phyloP scores from a whole-genome alignment of 441 rosid species.

The Mallotus repandus region DNA sequence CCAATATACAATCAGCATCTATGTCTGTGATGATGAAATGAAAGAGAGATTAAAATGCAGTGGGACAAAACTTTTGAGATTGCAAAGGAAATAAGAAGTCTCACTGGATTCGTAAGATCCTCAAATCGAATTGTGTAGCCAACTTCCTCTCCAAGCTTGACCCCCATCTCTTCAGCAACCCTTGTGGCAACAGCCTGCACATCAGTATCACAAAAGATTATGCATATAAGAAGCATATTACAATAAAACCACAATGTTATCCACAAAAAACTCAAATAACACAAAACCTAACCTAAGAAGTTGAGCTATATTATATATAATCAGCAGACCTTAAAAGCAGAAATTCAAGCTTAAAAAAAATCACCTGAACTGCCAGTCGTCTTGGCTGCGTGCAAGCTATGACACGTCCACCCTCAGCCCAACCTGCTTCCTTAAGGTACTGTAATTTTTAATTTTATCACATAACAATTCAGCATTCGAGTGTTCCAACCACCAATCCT shows the following conservation, averaged over 20 bases:
- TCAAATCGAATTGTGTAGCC: constrained; percentile 94
- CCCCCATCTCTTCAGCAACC: constrained; percentile 97
- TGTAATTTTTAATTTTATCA: constrained; percentile 35
- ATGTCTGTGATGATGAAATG: constrained; percentile 5
- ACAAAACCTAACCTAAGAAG: not conserved
- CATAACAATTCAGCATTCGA: constrained; percentile 1
- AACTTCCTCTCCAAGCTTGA: constrained; percentile 94
- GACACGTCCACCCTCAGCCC: constrained; percentile 96
- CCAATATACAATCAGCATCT: not conserved
- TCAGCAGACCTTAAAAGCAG: not conserved
- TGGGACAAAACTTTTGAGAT: constrained; percentile 9
- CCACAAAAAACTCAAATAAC: not conserved
- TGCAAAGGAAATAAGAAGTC: constrained; percentile 25
- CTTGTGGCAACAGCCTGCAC: constrained; percentile 91
- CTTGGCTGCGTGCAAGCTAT: constrained; percentile 99
- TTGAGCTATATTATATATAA: not conserved
- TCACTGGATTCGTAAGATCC: constrained; percentile 77
- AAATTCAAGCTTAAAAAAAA: constrained; percentile 13
- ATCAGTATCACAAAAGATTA: constrained; percentile 8
- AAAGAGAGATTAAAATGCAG: not conserved
- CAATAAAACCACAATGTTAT: not conserved
- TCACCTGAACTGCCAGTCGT: constrained; percentile 93
- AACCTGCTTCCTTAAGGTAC: constrained; percentile 96
- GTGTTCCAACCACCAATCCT: constrained; percentile 1
- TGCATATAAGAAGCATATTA: constrained; percentile 9